Conservation (phyloP, 768 basidiomycete species). For the Russula vinacea region DNA sequence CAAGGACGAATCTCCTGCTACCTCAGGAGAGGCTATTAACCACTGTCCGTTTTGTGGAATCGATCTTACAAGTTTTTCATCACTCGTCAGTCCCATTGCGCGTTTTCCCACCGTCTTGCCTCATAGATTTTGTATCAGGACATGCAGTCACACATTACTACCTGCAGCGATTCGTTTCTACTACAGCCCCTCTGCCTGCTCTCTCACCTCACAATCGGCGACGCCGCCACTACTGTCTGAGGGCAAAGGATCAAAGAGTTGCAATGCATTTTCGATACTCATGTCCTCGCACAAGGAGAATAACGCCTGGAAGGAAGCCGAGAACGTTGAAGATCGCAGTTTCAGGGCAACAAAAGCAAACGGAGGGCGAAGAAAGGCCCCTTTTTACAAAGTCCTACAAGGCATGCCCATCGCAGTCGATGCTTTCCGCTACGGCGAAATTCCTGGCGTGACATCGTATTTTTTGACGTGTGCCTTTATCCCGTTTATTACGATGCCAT, state of each 20-base stretch:
- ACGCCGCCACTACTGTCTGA: constrained; percentile 22
- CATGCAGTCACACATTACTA: constrained; percentile 53
- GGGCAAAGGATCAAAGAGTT: constrained; percentile 22
- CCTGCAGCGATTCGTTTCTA: constrained; percentile 47
- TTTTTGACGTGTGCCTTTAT: constrained; percentile 74
- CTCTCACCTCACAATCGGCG: constrained; percentile 27
- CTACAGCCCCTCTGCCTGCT: background rate
- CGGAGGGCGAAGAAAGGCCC: constrained; percentile 66
- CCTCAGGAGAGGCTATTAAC: constrained; percentile 17
- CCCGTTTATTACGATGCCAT: background rate
- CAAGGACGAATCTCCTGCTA: constrained; percentile 20
- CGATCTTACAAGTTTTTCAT: constrained; percentile 33
- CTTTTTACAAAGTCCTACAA: constrained; percentile 93
- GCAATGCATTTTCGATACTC: constrained; percentile 70
- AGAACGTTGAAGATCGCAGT: constrained; percentile 47
- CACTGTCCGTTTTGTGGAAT: constrained; percentile 38
- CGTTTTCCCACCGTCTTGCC: constrained; percentile 15
- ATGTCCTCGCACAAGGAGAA: constrained; percentile 86
- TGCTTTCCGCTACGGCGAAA: constrained; percentile 90
- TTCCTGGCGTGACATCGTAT: constrained; percentile 87
- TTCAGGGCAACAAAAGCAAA: constrained; percentile 48
- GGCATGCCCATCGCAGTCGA: constrained; percentile 99
- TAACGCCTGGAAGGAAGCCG: constrained; percentile 81
- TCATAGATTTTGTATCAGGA: constrained; percentile 39
- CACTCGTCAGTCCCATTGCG: constrained; percentile 33